Evolutionary conservation across 2,329 filamentous ascomycete species (phyloP), one percentile per base, ranked within the genome.

Genomic region (Xylariaceae sp.): DNA sequence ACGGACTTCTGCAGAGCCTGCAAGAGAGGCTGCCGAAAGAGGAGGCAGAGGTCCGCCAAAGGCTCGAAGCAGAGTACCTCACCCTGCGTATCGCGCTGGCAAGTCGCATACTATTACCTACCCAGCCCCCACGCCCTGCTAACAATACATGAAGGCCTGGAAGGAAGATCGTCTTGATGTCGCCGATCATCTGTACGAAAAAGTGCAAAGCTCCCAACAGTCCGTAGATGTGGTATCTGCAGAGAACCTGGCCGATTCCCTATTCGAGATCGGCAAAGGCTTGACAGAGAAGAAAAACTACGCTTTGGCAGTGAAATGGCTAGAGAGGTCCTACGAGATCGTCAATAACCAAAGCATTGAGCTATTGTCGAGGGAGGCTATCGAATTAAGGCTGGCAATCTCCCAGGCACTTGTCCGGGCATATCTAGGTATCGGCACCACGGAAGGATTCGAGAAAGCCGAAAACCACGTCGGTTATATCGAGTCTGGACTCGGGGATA

Each of bases 101-200:
- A 73, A 71, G 79, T 63, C 18, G 49, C 48, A 40, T 46, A 48
- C 37, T 52, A 56, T 60, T 37, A 51, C 23, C 23, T 29, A 26
- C 51, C n/a, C n/a, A n/a, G n/a, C 57, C 47, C 52, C 55, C 46
- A 60, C 54, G 49, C 48, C 19, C 29, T 62, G 19, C 54, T 64
- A 23, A 60, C 52, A 26, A 57, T 40, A 41, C 42, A 29, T 37
- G 20, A 59, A 93, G 90, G 83, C 87, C 26, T 96, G 88, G 86
- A 85, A 86, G 64, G 87, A 92, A 67, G 79, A 84, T 41, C 83
- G 88, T 41, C 77, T 89, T 14, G 89, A 93, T 54, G 82, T 92
- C 46, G 90, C 90, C 23, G 90, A 96, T 52, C 85, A 91, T 70
- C 85, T 95, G 79, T 93, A 88, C 71, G 73, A 73, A 37, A 89